Conservation (phyloP, 2,329 filamentous ascomycete species). For the Aspergillus fumigatiaffinis region DNA sequence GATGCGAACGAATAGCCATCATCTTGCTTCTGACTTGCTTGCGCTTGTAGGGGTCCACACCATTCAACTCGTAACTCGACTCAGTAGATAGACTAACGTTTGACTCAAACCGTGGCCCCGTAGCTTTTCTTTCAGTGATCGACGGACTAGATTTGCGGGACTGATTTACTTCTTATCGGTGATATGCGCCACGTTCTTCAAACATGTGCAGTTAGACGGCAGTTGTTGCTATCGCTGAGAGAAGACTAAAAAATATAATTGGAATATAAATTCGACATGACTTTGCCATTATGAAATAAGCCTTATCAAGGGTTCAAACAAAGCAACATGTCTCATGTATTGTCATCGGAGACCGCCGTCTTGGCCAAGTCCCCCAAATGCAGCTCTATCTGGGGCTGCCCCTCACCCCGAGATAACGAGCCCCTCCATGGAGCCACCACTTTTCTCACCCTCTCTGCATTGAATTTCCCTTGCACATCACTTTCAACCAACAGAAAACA, state of each 20-base stretch:
- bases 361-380: background rate
- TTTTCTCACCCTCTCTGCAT: background rate
- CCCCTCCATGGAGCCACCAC: background rate
- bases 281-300: background rate
- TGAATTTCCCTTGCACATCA: background rate
- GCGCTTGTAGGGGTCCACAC: background rate
- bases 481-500: background rate
- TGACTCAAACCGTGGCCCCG: background rate
- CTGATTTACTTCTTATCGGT: too few species aligned
- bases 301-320: background rate
- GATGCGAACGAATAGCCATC: background rate
- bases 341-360: background rate
- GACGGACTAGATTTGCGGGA: background rate
- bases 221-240: too few species aligned
- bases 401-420: background rate
- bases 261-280: background rate
- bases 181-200: background rate
- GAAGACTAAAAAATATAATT: background rate
- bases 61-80: background rate
- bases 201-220: background rate
- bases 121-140: background rate
- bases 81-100: background rate
- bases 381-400: background rate
- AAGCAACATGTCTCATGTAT: background rate
- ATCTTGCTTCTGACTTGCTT: background rate